Percentiles rank a stretch among this genome's conserved stretches.
These are phyloP conservation scores for Cutaneotrichosporon curvatum DNA, from an alignment of 1,284 basidiomycete species.

Conservation along the genomic window DNA sequence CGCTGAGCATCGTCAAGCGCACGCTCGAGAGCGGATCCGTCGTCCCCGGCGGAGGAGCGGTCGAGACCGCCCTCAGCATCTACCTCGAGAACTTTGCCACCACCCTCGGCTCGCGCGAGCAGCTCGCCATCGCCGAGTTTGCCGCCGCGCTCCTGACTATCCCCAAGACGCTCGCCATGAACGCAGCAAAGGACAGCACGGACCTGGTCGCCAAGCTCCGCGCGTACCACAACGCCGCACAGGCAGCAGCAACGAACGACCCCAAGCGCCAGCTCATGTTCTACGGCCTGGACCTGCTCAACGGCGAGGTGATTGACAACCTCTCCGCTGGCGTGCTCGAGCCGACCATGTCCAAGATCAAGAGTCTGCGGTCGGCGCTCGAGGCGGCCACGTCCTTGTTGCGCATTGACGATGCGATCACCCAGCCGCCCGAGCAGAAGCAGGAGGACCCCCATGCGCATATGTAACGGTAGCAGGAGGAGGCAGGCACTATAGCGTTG, in stretches of 20 bases:
- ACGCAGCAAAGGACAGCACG: slow-evolving; percentile 97
- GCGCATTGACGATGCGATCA: slow-evolving; percentile 76
- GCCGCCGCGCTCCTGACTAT: slow-evolving; percentile 88
- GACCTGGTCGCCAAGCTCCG: slow-evolving; percentile 95
- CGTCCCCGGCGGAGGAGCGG: slow-evolving; percentile 95
- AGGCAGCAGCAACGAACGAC: slow-evolving; percentile 80
- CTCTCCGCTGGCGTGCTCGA: slow-evolving; percentile 88
- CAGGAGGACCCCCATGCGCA: slow-evolving; percentile 61
- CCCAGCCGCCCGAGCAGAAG: slow-evolving; percentile 58
- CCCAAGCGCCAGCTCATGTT: slow-evolving; percentile 91
- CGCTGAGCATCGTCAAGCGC: slow-evolving; percentile 89
- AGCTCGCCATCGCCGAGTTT: slow-evolving; percentile 97
- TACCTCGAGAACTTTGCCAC: slow-evolving; percentile 99
- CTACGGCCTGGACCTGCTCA: slow-evolving; percentile 90
- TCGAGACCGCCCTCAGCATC: slow-evolving; percentile 93
- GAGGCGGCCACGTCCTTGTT: slow-evolving; percentile 93
- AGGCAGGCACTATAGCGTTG: background rate
- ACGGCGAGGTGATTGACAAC: slow-evolving; percentile 93
- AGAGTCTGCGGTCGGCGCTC: slow-evolving; percentile 90
- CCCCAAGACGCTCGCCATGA: slow-evolving; percentile 93
- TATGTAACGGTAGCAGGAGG: slow-evolving; percentile 4
- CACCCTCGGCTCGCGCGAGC: slow-evolving; percentile 92
- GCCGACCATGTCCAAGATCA: slow-evolving; percentile 94
- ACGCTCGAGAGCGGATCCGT: slow-evolving; percentile 94
- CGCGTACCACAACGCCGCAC: slow-evolving; percentile 94